Evolutionary conservation across 2,329 filamentous ascomycete species (phyloP).

Genomic region (Claviceps pazoutovae): DNA sequence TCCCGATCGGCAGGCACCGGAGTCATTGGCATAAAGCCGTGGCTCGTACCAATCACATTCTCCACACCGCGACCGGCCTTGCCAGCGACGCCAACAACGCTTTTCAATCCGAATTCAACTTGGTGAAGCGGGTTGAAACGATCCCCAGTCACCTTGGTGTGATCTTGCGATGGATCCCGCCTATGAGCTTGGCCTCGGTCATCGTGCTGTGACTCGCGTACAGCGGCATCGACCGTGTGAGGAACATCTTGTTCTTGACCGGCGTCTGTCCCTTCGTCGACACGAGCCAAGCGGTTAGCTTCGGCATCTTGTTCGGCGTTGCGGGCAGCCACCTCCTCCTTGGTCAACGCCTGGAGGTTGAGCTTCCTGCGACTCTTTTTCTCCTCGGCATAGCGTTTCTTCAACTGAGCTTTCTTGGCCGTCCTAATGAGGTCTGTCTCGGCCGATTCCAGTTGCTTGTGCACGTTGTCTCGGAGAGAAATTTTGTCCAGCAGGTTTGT

Average conservation of each 20-base stretch:
- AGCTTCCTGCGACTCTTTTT: slow-evolving; percentile 46
- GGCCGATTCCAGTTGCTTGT: slow-evolving; percentile 59
- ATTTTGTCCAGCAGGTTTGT: slow-evolving; percentile 77
- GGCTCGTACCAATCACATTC: slow-evolving; percentile 37
- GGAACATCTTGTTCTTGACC: slow-evolving; percentile 40
- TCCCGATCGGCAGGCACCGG: slow-evolving; percentile 8
- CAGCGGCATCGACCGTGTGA: slow-evolving; percentile 33
- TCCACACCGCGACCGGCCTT: slow-evolving; percentile 38
- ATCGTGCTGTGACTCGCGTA: slow-evolving; percentile 24
- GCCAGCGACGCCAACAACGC: slow-evolving; percentile 25
- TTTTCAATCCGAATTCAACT: slow-evolving; percentile 35
- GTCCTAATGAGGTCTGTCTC: slow-evolving; percentile 72
- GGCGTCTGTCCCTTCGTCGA: slow-evolving; percentile 32
- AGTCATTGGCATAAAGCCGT: slow-evolving; percentile 33
- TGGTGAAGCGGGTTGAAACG: slow-evolving; percentile 26
- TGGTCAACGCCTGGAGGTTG: slow-evolving; percentile 35
- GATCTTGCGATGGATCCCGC: not conserved
- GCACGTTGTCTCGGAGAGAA: slow-evolving; percentile 56
- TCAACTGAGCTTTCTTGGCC: slow-evolving; percentile 67
- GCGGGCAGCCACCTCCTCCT: slow-evolving; percentile 33
- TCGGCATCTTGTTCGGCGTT: slow-evolving; percentile 34
- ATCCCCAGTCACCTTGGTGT: slow-evolving; percentile 3
- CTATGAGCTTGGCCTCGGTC: not conserved
- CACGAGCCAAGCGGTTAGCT: slow-evolving; percentile 36
- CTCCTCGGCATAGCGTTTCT: slow-evolving; percentile 48